Evolutionary conservation across 2,329 filamentous ascomycete species (phyloP).

Genomic region (Cladophialophora psammophila): DNA sequence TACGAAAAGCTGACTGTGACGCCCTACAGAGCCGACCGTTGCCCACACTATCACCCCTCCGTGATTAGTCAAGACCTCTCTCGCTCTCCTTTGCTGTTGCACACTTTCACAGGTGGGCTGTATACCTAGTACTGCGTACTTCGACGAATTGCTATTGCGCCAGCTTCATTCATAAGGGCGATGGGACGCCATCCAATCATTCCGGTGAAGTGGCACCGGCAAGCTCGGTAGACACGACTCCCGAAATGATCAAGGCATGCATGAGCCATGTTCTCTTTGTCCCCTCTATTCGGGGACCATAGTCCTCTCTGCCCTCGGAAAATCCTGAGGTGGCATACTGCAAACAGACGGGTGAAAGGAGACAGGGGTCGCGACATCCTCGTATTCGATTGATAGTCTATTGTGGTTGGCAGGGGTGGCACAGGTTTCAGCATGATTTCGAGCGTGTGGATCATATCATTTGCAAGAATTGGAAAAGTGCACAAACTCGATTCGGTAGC

Average conservation of each 20-base stretch:
- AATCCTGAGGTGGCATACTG: neutral
- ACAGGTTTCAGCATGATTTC: neutral
- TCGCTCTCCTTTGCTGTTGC: neutral
- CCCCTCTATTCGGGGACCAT: neutral
- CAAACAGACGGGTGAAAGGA: neutral
- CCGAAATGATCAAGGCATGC: constrained; percentile 11
- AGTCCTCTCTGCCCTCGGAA: neutral
- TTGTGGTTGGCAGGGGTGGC: neutral
- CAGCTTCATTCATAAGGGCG: neutral
- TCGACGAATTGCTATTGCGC: constrained; percentile 9
- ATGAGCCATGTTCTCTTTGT: neutral
- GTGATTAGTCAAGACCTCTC: neutral
- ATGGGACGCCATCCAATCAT: neutral
- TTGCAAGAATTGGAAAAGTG: neutral
- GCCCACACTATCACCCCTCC: neutral
- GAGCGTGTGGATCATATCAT: neutral
- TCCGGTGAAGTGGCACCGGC: neutral
- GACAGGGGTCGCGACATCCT: neutral
- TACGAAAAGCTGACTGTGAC: constrained; percentile 6
- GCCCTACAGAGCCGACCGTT: neutral
- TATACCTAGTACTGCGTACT: neutral
- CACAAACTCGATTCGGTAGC: constrained; percentile 5
- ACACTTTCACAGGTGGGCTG: neutral
- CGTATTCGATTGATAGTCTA: constrained; percentile 1
- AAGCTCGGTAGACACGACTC: neutral